Evolutionary conservation across 805 yeast genomes (phyloP), one percentile per base, ranked within the genome.

Genomic region (Hyphopichia homilentoma): DNA sequence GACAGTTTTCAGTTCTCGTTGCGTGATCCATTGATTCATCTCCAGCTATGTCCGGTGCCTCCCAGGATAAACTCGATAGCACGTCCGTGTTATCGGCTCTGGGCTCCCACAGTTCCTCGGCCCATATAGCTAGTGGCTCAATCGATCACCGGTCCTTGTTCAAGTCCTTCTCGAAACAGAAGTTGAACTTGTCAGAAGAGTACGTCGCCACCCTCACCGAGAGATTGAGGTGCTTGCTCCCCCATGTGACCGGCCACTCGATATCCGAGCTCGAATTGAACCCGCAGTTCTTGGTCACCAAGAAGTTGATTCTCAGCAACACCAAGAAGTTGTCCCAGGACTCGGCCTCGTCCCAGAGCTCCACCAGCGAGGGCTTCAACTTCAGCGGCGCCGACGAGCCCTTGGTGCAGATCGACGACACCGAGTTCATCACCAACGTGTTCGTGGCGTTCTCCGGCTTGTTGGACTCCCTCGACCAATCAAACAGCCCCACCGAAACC

Each of bases 191-290:
- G 30, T 27, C 17, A 37, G 17, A 34, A 28, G 48, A 40, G 29
- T 58, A 48, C 30, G 44, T 60, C 5, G 46, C 45, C 13, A 43
- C 55, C 6, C 32, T 60, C 16, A 33, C 50, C 14, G 46, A 46
- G 33, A 37, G 70, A 27, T 45, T 66, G 25, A 61, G 54, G 30
- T 48, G 57, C 16, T 46, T 64, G 16, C 47, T 66, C 16, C 71
- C 72, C 12, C 54, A 48, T 41, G 44, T 63, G 18, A 58, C 69
- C 1, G 69, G 70, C n/a, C 52, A 54, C 37, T 43, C 61, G 4
- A 37, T 61, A 7, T 55, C 56, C 7, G 71, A 66, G 35, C 66
- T 65, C 6, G 70, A 65, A 45, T 45, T 64, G 26, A 60, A 65
- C 34, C 61, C 67, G 2, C 71, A 65, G 38, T 66, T 55, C 36